Evolutionary conservation across 495 filamentous ascomycete genomes (phyloP).

Genomic region (Trichoderma asperelloides): DNA sequence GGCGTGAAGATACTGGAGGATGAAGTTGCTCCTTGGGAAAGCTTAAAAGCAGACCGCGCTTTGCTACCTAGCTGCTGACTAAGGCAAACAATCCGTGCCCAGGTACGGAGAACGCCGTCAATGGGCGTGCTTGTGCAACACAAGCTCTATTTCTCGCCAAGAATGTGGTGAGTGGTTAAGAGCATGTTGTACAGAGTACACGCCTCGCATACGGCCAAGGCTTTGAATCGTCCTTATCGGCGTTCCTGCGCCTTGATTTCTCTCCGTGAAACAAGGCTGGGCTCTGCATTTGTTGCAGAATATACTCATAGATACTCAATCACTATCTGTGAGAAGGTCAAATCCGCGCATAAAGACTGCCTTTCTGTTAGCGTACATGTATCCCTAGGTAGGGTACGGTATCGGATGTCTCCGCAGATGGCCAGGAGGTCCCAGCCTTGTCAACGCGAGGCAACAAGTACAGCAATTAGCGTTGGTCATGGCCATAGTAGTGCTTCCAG

Average conservation of each 20-base stretch:
- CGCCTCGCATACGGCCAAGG: background rate
- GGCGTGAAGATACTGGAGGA: background rate
- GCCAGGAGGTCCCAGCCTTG: background rate
- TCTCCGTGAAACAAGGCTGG: background rate
- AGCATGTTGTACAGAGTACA: background rate
- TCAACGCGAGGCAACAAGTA: background rate
- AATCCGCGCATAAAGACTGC: too few species aligned
- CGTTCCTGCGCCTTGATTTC: background rate
- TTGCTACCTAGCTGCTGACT: slow-evolving; percentile 3
- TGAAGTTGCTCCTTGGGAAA: slow-evolving; percentile 1
- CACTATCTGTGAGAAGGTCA: too few species aligned
- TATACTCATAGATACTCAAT: background rate
- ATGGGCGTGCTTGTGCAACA: background rate
- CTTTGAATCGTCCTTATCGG: background rate
- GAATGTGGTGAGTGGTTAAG: background rate
- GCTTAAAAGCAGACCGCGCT: background rate
- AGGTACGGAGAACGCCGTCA: background rate
- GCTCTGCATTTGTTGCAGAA: background rate
- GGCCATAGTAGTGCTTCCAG: background rate
- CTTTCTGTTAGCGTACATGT: background rate
- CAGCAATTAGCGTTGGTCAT: background rate
- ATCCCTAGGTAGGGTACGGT: background rate
- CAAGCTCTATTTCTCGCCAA: background rate
- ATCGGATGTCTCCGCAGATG: background rate
- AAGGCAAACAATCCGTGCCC: background rate